A percentile compares a stretch with the other conserved stretches of the same genome.
phyloP scores from a whole-genome alignment of 78 protist genomes.

The Dictyostelium brefeldianum region DNA sequence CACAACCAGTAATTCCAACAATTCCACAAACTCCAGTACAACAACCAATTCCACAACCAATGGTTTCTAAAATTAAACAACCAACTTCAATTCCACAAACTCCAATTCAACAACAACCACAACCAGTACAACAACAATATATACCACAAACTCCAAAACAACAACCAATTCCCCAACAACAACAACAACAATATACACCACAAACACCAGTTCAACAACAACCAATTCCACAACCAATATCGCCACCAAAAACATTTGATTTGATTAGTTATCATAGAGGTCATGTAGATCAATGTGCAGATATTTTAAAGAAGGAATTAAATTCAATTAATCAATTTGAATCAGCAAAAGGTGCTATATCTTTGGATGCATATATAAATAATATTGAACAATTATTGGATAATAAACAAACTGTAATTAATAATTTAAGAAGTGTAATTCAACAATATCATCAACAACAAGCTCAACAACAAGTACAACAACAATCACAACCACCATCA shows the following conservation, averaged over 20 bases:
- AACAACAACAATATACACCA: background rate
- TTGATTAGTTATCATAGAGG: conserved; percentile 44
- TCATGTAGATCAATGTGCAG: conserved; percentile 70
- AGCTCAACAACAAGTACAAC: conserved; percentile 17
- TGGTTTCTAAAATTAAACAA: background rate
- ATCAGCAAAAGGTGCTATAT: conserved; percentile 15
- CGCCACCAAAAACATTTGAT: conserved; percentile 25
- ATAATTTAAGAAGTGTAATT: conserved; percentile 26
- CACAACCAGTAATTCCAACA: background rate
- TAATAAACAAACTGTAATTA: conserved; percentile 47
- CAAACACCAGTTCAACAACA: conserved; percentile 35
- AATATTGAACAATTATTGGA: conserved; percentile 36
- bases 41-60: background rate
- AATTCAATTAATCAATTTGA: conserved; percentile 50
- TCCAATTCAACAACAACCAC: background rate
- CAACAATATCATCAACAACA: conserved; percentile 31
- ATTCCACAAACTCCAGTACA: background rate
- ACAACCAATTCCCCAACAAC: background rate
- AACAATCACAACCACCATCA: conserved; percentile 27
- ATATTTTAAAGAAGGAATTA: conserved; percentile 51
- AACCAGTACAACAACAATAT: background rate
- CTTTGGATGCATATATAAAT: conserved; percentile 27
- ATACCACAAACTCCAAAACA: background rate
- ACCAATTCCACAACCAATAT: conserved; percentile 14
- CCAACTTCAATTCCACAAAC: background rate